Evolutionary conservation across 768 basidiomycete genomes (phyloP).

Genomic region (Pleurotus salmoneostramineus): DNA sequence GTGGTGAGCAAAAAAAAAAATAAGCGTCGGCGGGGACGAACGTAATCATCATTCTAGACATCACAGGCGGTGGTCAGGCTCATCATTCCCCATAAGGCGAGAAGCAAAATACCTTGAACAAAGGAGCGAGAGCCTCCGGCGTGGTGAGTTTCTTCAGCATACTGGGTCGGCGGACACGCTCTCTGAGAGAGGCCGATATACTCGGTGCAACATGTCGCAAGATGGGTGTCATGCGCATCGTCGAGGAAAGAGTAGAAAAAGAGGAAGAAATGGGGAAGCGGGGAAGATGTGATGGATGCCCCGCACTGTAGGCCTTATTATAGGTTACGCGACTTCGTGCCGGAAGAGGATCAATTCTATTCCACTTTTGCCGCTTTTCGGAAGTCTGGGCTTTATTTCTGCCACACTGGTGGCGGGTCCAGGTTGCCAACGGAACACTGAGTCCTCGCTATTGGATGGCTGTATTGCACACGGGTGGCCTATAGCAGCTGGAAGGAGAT

Average conservation of each 20-base stretch:
- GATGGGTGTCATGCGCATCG: constrained; percentile 26
- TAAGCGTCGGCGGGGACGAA: constrained; percentile 17
- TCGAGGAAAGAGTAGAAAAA: constrained; percentile 7
- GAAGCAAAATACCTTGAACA: constrained; percentile 31
- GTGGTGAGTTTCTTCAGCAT: constrained; percentile 30
- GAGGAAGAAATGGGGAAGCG: neutral
- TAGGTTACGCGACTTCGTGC: neutral
- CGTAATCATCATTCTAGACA: constrained; percentile 43
- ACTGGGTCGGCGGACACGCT: constrained; percentile 36
- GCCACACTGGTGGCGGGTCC: neutral
- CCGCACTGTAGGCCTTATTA: neutral
- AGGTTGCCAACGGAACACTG: no score
- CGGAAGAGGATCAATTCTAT: neutral
- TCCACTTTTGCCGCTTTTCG: neutral
- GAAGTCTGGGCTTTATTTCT: neutral
- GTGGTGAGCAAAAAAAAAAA: neutral
- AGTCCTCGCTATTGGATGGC: no score
- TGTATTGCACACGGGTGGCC: no score
- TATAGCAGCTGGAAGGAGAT: no score
- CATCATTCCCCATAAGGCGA: neutral
- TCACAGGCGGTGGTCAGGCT: neutral
- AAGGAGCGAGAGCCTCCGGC: constrained; percentile 33
- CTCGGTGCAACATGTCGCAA: constrained; percentile 21
- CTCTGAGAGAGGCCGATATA: constrained; percentile 32
- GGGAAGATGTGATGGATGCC: constrained; percentile 1